Conservation (phyloP, 169 alveolate genomes). For the Eimeria sp. region DNA sequence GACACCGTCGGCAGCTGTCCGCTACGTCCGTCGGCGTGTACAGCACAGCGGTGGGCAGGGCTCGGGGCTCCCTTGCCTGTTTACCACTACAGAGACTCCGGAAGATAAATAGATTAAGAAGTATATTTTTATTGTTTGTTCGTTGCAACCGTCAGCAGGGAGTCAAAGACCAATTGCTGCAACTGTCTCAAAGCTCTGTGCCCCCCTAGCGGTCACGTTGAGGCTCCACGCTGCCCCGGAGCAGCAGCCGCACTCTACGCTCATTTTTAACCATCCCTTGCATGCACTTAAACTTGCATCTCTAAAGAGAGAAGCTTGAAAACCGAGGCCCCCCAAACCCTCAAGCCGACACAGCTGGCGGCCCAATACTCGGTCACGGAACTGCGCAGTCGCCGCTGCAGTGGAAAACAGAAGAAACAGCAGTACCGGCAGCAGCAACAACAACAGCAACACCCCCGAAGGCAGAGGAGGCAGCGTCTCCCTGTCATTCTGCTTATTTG, state of each 20-base stretch:
- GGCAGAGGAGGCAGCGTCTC: background rate
- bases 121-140: background rate
- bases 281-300: background rate
- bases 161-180: background rate
- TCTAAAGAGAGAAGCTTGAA: background rate
- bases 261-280: background rate
- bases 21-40: background rate
- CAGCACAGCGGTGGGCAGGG: background rate
- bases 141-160: background rate
- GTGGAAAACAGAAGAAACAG: background rate
- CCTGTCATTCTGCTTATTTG: background rate
- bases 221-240: background rate
- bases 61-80: background rate
- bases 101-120: background rate
- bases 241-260: background rate
- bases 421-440: background rate
- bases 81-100: background rate
- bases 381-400: background rate
- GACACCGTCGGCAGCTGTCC: constrained; percentile 53
- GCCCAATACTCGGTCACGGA: background rate
- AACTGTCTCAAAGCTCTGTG: constrained; percentile 21
- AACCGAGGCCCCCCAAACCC: background rate
- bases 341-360: constrained; percentile 19
- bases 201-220: constrained; percentile 1
- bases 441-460: background rate